Evolutionary conservation across 2,329 filamentous ascomycete genomes (phyloP), one percentile per base, ranked within the genome.

Genomic region (Huntiella bhutanensis): DNA sequence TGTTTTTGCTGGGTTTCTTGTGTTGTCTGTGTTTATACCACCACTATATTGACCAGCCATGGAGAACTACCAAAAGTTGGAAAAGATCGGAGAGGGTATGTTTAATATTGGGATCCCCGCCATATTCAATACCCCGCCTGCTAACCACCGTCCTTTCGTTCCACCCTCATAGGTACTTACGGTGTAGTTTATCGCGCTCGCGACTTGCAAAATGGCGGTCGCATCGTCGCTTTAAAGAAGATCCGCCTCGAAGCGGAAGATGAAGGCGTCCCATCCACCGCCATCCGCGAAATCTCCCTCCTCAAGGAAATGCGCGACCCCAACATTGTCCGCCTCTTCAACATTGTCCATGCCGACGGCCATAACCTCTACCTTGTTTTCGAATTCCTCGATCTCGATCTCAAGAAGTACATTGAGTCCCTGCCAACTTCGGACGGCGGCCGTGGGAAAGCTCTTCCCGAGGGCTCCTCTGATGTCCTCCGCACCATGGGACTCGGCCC

Each of bases 371-470:
- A 93, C 63, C 80, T 94, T 41, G 86, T 94, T 54, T 82, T 87
- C 53, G 86, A 94, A 61, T 94, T 83, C 63, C 79, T 94, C 54
- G 86, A 93, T 58, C 71, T 88, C 49, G 86, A 94, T 57, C 68
- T 94, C 55, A 94, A 94, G 68, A 93, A 92, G 63, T 94, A 92
- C 64, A 94, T 94, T 85, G 86, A 94, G 62, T 75, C 85, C 5
- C 71, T 93, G 38, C 85, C 85, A 3, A 77, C 88, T 49, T 80
- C 71, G 57, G 82, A 92, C 57, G 85, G 85, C 54, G 85, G 85
- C 36, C 77, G 85, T 50, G 85, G 84, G 56, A 91, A 87, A 66
- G 73, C 84, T 37, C 68, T 94, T 43, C 86, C 86, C 6, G 82
- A 88, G 54, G 83, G 82, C 42, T 74, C 80, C 40, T 74, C 72